phyloP scores from a whole-genome alignment of 2,329 filamentous ascomycete species.

The Sclerotiophoma versabilis region DNA sequence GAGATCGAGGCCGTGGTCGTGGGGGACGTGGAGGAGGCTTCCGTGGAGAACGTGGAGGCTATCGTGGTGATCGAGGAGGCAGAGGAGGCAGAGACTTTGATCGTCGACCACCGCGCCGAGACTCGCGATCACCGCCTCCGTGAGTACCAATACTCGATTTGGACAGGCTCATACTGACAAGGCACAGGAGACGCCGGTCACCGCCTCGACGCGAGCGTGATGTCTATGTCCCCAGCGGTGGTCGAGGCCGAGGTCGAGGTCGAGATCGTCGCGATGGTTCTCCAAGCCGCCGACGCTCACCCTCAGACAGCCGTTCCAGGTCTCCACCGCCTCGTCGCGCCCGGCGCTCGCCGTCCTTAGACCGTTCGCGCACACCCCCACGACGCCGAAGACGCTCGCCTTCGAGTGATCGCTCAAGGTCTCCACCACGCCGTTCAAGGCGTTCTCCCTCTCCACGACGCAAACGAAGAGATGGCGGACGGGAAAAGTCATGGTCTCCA shows the following conservation, averaged over 20 bases:
- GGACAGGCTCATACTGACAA: conserved; percentile 23
- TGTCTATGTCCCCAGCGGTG: conserved; percentile 62
- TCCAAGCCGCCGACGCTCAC: conserved; percentile 45
- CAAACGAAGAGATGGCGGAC: conserved; percentile 22
- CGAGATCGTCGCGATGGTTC: conserved; percentile 48
- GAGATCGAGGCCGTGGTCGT: conserved; percentile 47
- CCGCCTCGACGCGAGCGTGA: conserved; percentile 61
- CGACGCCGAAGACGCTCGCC: conserved; percentile 35
- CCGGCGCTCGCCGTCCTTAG: conserved; percentile 37
- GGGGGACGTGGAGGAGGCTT: conserved; percentile 55
- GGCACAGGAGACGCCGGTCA: conserved; percentile 55
- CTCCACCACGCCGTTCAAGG: conserved; percentile 33
- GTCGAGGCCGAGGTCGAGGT: conserved; percentile 41
- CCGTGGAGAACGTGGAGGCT: conserved; percentile 55
- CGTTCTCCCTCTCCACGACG: conserved; percentile 37
- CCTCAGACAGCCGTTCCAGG: conserved; percentile 37
- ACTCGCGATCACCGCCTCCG: conserved; percentile 59
- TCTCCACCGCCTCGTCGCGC: conserved; percentile 37
- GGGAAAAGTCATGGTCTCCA: conserved; percentile 41
- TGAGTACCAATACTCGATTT: conserved; percentile 20
- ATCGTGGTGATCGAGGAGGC: conserved; percentile 51
- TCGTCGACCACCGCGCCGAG: conserved; percentile 55
- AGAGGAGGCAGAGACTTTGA: conserved; percentile 57
- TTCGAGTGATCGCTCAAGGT: conserved; percentile 48
- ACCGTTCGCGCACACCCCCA: conserved; percentile 52